Base-by-base conservation (phyloP, 2,329 filamentous ascomycete genomes). In the Teratosphaeria destructans region DNA sequence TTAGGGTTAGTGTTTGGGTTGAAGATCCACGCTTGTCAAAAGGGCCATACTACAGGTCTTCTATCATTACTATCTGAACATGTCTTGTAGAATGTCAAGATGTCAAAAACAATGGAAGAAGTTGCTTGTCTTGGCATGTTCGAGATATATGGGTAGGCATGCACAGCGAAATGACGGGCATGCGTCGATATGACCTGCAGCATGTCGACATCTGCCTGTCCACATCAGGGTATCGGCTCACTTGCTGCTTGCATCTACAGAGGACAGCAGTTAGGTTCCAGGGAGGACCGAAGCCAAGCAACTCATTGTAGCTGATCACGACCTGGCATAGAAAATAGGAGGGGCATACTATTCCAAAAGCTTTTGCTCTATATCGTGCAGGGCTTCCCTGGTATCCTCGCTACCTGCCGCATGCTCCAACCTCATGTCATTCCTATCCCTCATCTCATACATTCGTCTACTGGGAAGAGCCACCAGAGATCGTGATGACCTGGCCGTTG, bases 401-500 rank as follows among this genome's bases (percentile, higher is more conserved):
- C 19, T 26, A n/a, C 43, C 43, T 49, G 43, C 43, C 43, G n/a
- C 16, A 32, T 55, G 52, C 32, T 59, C 57, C 57, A 55, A 59
- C 23, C 34, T 55, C 57, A 59, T 59, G 52, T 37, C 43, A 55
- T 5, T 49, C 3, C 43, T n/a, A 49, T n/a, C 14, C n/a, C 1
- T 23, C 6, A 10, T 6, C n/a, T n/a, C n/a, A 49, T 19, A 49
- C 34, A 56, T 27, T 10, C 57, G 52, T 57, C 60, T 72, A 74
- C 64, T 74, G 72, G 52, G 70, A 72, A 19, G 74, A 75, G 52
- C 74, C 74, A 55, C 74, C 74, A 52, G 74, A 75, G 65, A 76
- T 75, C 60, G 74, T 75, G 59, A 76, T 72, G 64, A 76, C 72
- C 67, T 76, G 74, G 59, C 73, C 73, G 63, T 75, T 75, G 57